phyloP scores from a whole-genome alignment of 805 yeast species.

The Schizosaccharomyces octosporus region DNA sequence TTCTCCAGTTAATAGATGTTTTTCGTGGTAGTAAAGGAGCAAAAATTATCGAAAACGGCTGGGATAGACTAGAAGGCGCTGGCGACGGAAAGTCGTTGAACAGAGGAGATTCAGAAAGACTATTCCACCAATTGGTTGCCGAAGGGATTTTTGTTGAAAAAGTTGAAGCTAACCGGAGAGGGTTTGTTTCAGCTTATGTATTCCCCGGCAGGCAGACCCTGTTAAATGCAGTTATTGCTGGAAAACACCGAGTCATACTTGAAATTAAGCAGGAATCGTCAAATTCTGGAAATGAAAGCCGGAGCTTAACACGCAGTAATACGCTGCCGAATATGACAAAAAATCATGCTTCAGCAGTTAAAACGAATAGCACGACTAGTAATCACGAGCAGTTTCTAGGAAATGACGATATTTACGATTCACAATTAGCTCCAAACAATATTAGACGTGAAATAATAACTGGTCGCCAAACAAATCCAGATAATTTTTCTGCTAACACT shows the following conservation, averaged over 20 bases:
- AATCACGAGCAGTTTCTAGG: background rate
- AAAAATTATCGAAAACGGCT: conserved; percentile 40
- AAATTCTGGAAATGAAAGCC: background rate
- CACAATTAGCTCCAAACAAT: background rate
- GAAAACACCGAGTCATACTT: conserved; percentile 17
- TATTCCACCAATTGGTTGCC: conserved; percentile 53
- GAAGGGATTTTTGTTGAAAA: conserved; percentile 45
- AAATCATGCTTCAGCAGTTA: background rate
- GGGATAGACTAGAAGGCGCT: conserved; percentile 32
- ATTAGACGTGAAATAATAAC: too few relatives aligned
- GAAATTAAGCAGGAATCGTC: conserved; percentile 1
- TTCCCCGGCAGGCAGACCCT: conserved; percentile 25
- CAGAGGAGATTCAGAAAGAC: conserved; percentile 54
- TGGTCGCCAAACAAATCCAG: background rate
- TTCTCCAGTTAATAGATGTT: conserved; percentile 59
- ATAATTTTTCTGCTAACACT: background rate
- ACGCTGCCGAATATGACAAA: background rate
- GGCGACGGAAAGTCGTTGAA: conserved; percentile 44
- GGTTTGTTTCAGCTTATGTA: conserved; percentile 60
- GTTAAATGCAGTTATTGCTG: conserved; percentile 25
- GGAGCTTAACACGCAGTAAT: background rate
- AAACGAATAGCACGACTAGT: too few relatives aligned
- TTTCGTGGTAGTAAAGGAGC: conserved; percentile 44
- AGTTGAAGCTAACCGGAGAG: conserved; percentile 44
- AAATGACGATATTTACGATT: background rate